phyloP scores from a whole-genome alignment of 2,329 filamentous ascomycete genomes.

The Clathrospora elynae region DNA sequence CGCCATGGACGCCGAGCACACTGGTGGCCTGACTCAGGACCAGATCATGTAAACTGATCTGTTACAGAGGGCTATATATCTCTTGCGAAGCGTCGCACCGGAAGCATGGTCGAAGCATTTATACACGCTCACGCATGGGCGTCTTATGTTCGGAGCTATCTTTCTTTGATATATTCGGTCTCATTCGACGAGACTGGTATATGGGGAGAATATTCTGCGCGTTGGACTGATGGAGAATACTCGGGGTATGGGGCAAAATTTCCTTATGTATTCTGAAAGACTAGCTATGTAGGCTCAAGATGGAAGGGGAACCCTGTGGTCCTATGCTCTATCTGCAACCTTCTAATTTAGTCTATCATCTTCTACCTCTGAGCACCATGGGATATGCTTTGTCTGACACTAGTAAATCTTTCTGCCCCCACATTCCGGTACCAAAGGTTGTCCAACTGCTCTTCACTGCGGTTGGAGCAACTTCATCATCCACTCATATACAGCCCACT shows the following conservation, averaged over 20 bases:
- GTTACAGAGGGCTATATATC: conserved; percentile 4
- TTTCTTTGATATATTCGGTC: conserved; percentile 22
- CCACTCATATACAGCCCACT: conserved; percentile 91
- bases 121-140: conserved; percentile 3
- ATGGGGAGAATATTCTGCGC: conserved; percentile 20
- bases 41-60: conserved; percentile 79
- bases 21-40: conserved; percentile 82
- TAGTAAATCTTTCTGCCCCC: too few relatives aligned
- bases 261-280: conserved; percentile 45
- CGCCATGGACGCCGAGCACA: conserved; percentile 79
- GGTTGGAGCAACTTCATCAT: conserved; percentile 63
- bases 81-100: conserved; percentile 10
- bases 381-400: too few relatives aligned
- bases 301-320: conserved; percentile 7
- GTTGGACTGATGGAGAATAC: conserved; percentile 15
- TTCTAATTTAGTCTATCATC: neutral
- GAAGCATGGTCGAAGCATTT: conserved; percentile 4
- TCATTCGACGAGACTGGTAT: conserved; percentile 26
- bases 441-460: conserved; percentile 4
- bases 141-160: conserved; percentile 20
- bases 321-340: neutral
- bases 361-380: neutral
- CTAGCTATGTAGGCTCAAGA: conserved; percentile 22
- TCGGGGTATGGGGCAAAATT: conserved; percentile 34
- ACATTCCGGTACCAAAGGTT: too few relatives aligned